Percentiles rank a stretch among this genome's conserved stretches.
phyloP scores from a whole-genome alignment of 1,284 basidiomycete genomes.

The Meripilus lineatus region DNA sequence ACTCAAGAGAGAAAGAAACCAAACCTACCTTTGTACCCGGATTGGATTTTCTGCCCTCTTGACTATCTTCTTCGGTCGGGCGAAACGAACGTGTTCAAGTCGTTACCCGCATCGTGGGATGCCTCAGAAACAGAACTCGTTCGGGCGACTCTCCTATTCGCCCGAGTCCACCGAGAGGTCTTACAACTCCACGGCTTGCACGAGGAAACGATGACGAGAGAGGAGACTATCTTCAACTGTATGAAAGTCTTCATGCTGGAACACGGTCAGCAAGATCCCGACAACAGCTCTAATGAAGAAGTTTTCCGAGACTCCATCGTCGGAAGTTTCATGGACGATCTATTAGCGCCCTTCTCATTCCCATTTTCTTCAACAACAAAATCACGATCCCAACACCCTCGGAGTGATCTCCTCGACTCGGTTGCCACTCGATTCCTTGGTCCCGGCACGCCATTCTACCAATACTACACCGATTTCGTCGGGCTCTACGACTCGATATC shows the following conservation, averaged over 20 bases:
- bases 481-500: constrained; percentile 89
- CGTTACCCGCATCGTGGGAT: constrained; percentile 73
- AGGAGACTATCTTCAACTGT: constrained; percentile 66
- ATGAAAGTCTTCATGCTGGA: constrained; percentile 98
- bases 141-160: constrained; percentile 39
- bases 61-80: constrained; percentile 82
- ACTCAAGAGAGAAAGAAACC: constrained; percentile 16
- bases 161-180: constrained; percentile 23
- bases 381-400: constrained; percentile 30
- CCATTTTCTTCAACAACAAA: constrained; percentile 15
- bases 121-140: constrained; percentile 79
- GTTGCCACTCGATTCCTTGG: constrained; percentile 64
- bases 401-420: constrained; percentile 52
- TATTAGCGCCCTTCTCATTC: constrained; percentile 54
- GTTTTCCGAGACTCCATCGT: constrained; percentile 69
- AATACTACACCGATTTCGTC: constrained; percentile 91
- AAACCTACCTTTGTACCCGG: constrained; percentile 63
- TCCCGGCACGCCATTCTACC: constrained; percentile 77
- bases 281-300: constrained; percentile 49
- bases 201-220: constrained; percentile 33
- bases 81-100: constrained; percentile 65
- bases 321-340: constrained; percentile 47
- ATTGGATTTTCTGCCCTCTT: constrained; percentile 75
- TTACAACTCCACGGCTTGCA: constrained; percentile 39
- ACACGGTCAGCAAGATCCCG: constrained; percentile 45